Evolutionary conservation across 2,329 filamentous ascomycete genomes (phyloP).

Genomic region (Zymoseptoria tritici): DNA sequence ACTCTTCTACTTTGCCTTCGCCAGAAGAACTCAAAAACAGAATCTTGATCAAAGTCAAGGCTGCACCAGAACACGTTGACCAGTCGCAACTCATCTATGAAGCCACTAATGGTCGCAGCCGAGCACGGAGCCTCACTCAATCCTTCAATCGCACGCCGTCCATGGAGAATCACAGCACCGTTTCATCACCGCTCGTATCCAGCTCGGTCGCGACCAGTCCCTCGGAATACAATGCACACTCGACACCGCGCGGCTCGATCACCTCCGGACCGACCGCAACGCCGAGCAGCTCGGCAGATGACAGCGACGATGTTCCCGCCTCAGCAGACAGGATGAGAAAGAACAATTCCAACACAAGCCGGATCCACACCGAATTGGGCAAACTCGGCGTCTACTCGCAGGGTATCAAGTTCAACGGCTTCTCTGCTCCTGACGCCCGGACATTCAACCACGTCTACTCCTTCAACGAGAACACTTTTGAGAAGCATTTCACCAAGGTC

Average conservation of each 20-base stretch:
- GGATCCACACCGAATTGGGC: constrained; percentile 76
- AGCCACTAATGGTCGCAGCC: constrained; percentile 28
- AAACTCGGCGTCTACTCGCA: constrained; percentile 74
- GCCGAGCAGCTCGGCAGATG: constrained; percentile 61
- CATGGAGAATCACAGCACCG: constrained; percentile 50
- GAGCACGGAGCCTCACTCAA: constrained; percentile 66
- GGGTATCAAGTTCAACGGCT: constrained; percentile 74
- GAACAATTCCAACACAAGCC: constrained; percentile 60
- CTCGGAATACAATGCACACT: constrained; percentile 39
- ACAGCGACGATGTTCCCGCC: constrained; percentile 60
- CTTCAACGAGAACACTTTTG: constrained; percentile 83
- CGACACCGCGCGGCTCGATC: constrained; percentile 45
- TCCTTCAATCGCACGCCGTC: constrained; percentile 59
- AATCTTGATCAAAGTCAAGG: constrained; percentile 92
- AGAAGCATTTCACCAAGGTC: constrained; percentile 68
- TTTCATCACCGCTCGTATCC: constrained; percentile 43
- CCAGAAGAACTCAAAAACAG: constrained; percentile 77
- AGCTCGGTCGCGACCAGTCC: constrained; percentile 47
- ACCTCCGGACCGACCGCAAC: constrained; percentile 50
- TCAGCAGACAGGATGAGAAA: constrained; percentile 54
- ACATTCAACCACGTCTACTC: constrained; percentile 93
- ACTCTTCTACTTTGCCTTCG: constrained; percentile 64
- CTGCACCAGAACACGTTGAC: constrained; percentile 47
- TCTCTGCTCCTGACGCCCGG: constrained; percentile 70
- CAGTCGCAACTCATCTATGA: constrained; percentile 36